phyloP scores from a whole-genome alignment of 2,329 filamentous ascomycete genomes.

The Penicillium sp. region DNA sequence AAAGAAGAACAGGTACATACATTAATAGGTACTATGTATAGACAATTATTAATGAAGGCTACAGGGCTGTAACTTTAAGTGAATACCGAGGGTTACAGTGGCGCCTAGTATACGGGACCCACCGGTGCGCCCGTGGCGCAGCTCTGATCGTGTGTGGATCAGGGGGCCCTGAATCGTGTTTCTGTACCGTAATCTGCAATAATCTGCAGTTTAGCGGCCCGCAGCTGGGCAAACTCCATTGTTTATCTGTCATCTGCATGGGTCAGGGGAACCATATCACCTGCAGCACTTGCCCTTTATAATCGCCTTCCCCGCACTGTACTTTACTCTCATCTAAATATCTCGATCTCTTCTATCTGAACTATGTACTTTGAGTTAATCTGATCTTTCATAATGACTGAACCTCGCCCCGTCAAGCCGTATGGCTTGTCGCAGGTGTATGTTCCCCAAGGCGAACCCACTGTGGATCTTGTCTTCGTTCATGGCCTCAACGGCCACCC shows the following conservation, averaged over 20 bases:
- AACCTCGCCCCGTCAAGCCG: conserved; percentile 31
- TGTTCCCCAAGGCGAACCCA: conserved; percentile 35
- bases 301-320: neutral
- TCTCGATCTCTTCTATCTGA: neutral
- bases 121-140: neutral
- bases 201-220: neutral
- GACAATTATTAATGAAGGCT: too few species aligned
- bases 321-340: neutral
- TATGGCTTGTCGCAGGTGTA: conserved; percentile 47
- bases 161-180: neutral
- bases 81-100: neutral
- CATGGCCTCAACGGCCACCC: conserved; percentile 70
- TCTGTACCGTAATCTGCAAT: neutral
- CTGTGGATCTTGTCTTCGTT: conserved; percentile 64
- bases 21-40: too few species aligned
- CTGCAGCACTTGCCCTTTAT: conserved; percentile 5
- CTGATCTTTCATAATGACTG: neutral
- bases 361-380: neutral
- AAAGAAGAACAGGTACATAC: too few species aligned
- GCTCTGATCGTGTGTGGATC: neutral
- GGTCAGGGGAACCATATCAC: conserved; percentile 19
- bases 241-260: conserved; percentile 10
- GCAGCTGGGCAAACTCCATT: neutral
- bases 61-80: too few species aligned
- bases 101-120: neutral